Conservation (phyloP, 2,329 filamentous ascomycete genomes). For the Bimuria novae-zelandiae region DNA sequence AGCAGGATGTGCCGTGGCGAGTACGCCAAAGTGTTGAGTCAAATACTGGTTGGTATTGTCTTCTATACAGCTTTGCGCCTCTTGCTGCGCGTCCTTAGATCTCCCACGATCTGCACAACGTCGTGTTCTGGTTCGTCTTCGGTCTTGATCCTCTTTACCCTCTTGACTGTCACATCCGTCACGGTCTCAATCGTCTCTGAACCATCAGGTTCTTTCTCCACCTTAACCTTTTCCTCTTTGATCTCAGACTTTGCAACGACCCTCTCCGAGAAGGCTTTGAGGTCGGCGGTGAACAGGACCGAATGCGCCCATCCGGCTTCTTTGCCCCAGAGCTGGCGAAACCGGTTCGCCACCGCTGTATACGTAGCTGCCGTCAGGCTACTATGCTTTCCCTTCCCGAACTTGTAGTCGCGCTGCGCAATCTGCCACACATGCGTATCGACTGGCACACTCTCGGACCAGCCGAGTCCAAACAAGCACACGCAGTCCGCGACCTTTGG, state of each 20-base stretch:
- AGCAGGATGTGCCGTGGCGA: too few relatives aligned
- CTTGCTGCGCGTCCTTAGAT: constrained; percentile 40
- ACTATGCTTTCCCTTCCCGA: constrained; percentile 80
- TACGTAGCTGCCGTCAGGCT: constrained; percentile 89
- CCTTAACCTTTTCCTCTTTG: constrained; percentile 48
- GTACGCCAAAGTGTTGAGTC: too few relatives aligned
- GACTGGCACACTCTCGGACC: constrained; percentile 92
- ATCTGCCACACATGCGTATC: constrained; percentile 99
- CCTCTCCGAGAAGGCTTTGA: constrained; percentile 79
- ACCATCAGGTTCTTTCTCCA: constrained; percentile 43
- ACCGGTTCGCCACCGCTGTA: constrained; percentile 86
- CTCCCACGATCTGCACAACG: constrained; percentile 47
- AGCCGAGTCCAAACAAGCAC: constrained; percentile 92
- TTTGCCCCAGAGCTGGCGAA: constrained; percentile 85
- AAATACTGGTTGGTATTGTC: not conserved
- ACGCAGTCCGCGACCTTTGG: constrained; percentile 98
- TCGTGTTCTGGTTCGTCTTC: constrained; percentile 48
- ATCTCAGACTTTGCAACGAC: constrained; percentile 56
- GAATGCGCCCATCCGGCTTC: constrained; percentile 98
- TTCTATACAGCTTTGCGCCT: constrained; percentile 13
- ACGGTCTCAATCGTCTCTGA: constrained; percentile 15
- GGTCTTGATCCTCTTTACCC: constrained; percentile 27
- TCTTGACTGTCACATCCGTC: constrained; percentile 8
- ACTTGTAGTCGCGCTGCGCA: constrained; percentile 92
- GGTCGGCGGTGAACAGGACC: constrained; percentile 91